phyloP scores from a whole-genome alignment of 2,329 filamentous ascomycete genomes.

The Elsinoe ampelina region DNA sequence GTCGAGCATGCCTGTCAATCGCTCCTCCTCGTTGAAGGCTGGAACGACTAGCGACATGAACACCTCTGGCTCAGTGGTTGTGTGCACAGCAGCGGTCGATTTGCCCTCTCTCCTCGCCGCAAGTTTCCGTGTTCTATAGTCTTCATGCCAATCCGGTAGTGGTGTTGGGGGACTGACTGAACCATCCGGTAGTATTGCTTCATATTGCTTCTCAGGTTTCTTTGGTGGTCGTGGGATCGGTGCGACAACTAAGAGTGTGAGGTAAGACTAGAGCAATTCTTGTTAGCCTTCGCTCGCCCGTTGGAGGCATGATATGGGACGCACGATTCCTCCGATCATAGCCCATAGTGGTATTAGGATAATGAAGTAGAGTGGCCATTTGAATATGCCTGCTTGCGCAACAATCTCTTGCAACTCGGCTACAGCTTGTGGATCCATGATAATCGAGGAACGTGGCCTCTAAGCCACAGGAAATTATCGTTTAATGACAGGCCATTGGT shows the following conservation, averaged over 20 bases:
- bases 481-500: neutral
- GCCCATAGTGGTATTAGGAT: constrained; percentile 10
- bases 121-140: constrained; percentile 53
- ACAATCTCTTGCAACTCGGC: constrained; percentile 8
- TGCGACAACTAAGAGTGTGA: constrained; percentile 61
- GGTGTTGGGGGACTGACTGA: constrained; percentile 44
- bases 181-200: constrained; percentile 61
- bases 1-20: constrained; percentile 74
- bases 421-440: constrained; percentile 5
- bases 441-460: constrained; percentile 1
- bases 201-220: constrained; percentile 75
- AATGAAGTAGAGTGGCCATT: constrained; percentile 6
- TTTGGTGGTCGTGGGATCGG: constrained; percentile 67
- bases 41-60: constrained; percentile 87
- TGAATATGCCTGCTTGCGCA: constrained; percentile 9
- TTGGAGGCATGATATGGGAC: neutral
- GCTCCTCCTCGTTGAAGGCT: constrained; percentile 86
- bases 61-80: constrained; percentile 67
- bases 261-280: constrained; percentile 20
- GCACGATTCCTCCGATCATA: neutral
- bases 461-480: neutral
- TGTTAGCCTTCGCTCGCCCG: neutral
- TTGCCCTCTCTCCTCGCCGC: constrained; percentile 28
- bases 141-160: constrained; percentile 82
- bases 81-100: constrained; percentile 38